Evolutionary conservation across 768 basidiomycete genomes (phyloP).

Genomic region (Leccinum barrowsii): DNA sequence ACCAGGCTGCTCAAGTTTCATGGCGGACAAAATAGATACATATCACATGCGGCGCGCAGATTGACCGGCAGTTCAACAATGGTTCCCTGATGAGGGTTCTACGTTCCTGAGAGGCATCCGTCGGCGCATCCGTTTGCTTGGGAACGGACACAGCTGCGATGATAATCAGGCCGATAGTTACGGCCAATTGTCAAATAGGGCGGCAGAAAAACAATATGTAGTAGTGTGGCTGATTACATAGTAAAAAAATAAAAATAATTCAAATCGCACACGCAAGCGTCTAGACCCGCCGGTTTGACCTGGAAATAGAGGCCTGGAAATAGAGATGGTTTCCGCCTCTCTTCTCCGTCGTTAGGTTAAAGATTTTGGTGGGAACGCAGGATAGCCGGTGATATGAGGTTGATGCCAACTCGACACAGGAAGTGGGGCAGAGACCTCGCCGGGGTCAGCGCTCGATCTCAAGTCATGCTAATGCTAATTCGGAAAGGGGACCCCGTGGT

Average conservation of each 20-base stretch:
- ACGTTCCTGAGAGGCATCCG: neutral
- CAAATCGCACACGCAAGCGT: neutral
- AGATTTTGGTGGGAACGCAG: neutral
- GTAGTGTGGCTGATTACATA: neutral
- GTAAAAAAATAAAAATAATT: neutral
- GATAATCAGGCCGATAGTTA: conserved; percentile 1
- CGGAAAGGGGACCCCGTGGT: neutral
- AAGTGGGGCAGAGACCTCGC: neutral
- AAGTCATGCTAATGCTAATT: neutral
- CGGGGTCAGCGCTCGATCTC: neutral
- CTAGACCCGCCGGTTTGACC: neutral
- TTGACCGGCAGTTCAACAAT: neutral
- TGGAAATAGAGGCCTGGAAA: neutral
- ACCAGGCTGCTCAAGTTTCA: neutral
- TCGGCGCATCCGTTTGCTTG: neutral
- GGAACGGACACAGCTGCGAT: neutral
- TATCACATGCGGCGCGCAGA: neutral
- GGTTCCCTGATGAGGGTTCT: neutral
- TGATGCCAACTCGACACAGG: neutral
- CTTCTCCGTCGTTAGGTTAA: neutral
- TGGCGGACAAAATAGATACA: neutral
- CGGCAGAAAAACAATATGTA: neutral
- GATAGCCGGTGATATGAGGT: neutral
- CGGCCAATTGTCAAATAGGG: neutral
- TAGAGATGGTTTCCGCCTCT: neutral